Conservation (phyloP, 2,329 filamentous ascomycete species). For the Dothistroma septosporum region DNA sequence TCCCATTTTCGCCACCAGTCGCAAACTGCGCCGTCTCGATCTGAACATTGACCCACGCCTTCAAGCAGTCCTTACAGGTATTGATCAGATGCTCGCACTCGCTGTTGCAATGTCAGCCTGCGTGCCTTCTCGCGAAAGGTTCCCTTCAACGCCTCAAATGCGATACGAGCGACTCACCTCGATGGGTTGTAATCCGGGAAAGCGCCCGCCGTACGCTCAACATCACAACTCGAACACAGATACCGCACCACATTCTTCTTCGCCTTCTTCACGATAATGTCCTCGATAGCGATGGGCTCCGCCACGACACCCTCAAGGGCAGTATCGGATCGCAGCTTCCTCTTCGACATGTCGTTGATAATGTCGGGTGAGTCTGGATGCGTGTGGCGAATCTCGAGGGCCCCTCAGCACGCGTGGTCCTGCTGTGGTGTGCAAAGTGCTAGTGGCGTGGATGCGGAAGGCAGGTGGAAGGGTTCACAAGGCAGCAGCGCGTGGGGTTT, state of each 20-base stretch:
- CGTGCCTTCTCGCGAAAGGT: too few species aligned
- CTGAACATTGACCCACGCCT: conserved; percentile 35
- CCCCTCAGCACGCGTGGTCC: not conserved
- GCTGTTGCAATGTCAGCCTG: not conserved
- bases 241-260: conserved; percentile 11
- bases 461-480: not conserved
- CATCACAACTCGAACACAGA: conserved; percentile 24
- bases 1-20: conserved; percentile 16
- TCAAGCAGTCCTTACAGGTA: conserved; percentile 37
- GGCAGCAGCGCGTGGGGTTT: not conserved
- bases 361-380: not conserved
- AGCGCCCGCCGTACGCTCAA: conserved; percentile 8
- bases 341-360: conserved; percentile 11
- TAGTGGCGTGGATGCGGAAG: not conserved
- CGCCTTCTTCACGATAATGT: not conserved
- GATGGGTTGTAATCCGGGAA: conserved; percentile 38
- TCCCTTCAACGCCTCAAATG: not conserved
- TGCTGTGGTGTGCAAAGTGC: not conserved
- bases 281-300: not conserved
- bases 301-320: not conserved
- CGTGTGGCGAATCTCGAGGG: not conserved
- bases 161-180: not conserved
- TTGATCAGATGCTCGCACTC: conserved; percentile 37
- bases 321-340: conserved; percentile 11
- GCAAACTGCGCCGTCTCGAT: conserved; percentile 20